Evolutionary conservation across 2,329 filamentous ascomycete species (phyloP), one percentile per base, ranked within the genome.

Genomic region (Biscogniauxia sp.): DNA sequence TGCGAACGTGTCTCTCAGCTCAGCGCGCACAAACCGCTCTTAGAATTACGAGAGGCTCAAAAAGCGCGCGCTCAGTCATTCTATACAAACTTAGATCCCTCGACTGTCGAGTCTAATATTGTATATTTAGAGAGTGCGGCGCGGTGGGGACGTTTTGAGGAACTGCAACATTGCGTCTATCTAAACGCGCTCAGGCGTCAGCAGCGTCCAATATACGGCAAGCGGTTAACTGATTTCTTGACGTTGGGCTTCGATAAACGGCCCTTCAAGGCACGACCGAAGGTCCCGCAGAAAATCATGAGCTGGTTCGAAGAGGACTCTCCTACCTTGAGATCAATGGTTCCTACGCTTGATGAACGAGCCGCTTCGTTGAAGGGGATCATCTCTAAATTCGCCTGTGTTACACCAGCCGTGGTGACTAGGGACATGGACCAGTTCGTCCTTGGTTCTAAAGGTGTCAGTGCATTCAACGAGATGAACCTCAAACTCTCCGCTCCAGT

Each of bases 351-450:
- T 0, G 84, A 89, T 50, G 84, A 92, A 69, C 88, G 93, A 23
- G 88, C 93, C 1, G 83, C 87, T 56, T 80, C 82, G 15, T 82
- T 96, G 76, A 88, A 94, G 69, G 87, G 86, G 0, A 88, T 84
- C 2, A 88, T 99, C 57, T 87, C 90, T 64, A 92, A 94, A 72
- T 99, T 97, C 70, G 92, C 91, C 0, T 99, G 94, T 69, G 88
- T 97, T 37, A 98, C 95, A 0, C 95, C 95, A 1, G 88, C 92
- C 1, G 94, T 92, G 13, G 88, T 96, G 3, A 92, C 93, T 0
- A 85, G 89, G 28, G 92, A 96, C 65, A 81, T 96, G 68, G 85
- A 87, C 19, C 81, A 84, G 26, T 80, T 93, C 23, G 74, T 91
- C 1, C 79, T 95, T 6, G 90, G 90, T 0, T 78, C 80, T 1